Percentiles rank a stretch among this genome's conserved stretches.
Evolutionary conservation across 73 alveolate species (phyloP).

Genomic region (Blepharisma japonicum): DNA sequence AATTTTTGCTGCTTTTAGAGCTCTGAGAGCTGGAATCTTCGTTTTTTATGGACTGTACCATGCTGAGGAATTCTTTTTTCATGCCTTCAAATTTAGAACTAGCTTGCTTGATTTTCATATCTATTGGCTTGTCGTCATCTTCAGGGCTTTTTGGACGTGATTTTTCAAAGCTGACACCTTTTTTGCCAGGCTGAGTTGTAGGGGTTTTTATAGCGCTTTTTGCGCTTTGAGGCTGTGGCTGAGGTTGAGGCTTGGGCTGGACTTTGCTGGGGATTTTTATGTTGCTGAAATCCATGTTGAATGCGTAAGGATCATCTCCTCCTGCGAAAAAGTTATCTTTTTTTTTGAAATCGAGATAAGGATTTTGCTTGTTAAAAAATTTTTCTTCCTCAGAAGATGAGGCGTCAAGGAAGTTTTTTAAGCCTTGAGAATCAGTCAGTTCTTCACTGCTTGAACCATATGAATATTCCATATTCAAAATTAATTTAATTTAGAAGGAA

Average conservation of each 20-base stretch:
- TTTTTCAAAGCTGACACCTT: not conserved
- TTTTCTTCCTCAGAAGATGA: too few relatives aligned
- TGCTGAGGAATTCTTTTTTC: not conserved
- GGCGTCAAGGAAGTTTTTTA: too few relatives aligned
- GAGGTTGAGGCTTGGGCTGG: not conserved
- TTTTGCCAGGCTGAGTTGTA: not conserved
- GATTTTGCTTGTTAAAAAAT: too few relatives aligned
- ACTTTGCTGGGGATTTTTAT: constrained; percentile 3
- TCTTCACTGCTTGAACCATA: too few relatives aligned
- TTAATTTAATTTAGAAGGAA: too few relatives aligned
- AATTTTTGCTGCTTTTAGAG: not conserved
- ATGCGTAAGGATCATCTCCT: not conserved
- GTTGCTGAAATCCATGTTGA: not conserved
- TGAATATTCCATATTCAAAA: too few relatives aligned
- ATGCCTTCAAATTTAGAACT: not conserved
- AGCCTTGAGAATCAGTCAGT: too few relatives aligned
- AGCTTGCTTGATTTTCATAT: not conserved
- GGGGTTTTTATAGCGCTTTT: not conserved
- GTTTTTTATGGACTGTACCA: not conserved
- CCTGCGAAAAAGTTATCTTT: too few relatives aligned
- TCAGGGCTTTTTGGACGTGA: not conserved
- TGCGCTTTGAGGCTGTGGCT: not conserved
- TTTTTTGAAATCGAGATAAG: too few relatives aligned
- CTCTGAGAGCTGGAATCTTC: not conserved
- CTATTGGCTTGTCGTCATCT: not conserved